Base-by-base conservation (phyloP, 495 filamentous ascomycete genomes). In the Margaritispora aquatica region DNA sequence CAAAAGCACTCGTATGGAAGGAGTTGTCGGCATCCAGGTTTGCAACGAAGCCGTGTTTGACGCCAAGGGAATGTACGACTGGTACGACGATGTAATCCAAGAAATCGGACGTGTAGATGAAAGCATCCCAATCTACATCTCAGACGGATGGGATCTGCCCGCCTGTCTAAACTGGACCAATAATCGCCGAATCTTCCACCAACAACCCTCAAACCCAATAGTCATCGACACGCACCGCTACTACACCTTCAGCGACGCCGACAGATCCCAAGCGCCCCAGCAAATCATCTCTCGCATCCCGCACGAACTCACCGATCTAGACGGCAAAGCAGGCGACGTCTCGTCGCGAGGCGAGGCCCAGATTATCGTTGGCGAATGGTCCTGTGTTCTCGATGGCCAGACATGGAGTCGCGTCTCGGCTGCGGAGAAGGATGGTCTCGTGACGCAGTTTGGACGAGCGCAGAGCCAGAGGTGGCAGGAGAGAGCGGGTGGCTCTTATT, bases 181-280 rank as follows among this genome's bases (percentile, higher is more conserved):
- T 29, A 58, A 47, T 9, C 47, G 66, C 26, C 21, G 36, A 38
- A n/a, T 47, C 1, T 52, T 51, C 17, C 21, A n/a, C 36, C n/a
- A 38, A 1, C 38, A 31, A 22, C 47, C 10, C 47, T 62, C 1
- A 48, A 77, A 73, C 51, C 78, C 77, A 0, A 69, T 83, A 8
- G 69, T 83, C 13, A 66, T 83, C 22, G 81, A 84, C 58, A 81
- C 80, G 36, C 80, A 83, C 65, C 72, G 70, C 61, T 82, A 84
- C 69, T 84, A 77, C 70, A 70, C 70, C 47, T 82, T 81, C 65
- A 62, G 71, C 15, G 74, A 77, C 50, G 57, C 50, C 11, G 74
- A 83, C 66, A 76, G 73, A 57, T 29, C 47, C 17, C 70, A 74
- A 55, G 63, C 68, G 15, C 80, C 81, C 4, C 71, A 74, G 41